These are phyloP conservation scores for Hippophae tibetana DNA, from an alignment of 306 rosid species.

Conservation along the genomic window DNA sequence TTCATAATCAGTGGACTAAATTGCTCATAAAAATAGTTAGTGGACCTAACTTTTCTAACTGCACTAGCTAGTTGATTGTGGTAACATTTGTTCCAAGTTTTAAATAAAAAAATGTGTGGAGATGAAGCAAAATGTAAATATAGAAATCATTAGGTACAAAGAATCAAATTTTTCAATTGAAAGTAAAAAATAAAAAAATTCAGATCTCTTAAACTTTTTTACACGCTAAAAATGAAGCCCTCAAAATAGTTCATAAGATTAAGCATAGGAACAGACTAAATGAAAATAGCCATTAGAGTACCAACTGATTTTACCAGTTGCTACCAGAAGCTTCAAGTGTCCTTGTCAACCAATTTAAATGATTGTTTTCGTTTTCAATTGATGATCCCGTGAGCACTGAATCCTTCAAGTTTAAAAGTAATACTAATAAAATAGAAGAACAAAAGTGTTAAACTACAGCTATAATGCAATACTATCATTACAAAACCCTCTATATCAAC, in stretches of 20 bases:
- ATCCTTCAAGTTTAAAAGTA: conserved; percentile 21
- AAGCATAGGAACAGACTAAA: neutral
- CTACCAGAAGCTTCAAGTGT: conserved; percentile 31
- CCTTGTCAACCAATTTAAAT: conserved; percentile 33
- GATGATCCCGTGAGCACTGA: conserved; percentile 12
- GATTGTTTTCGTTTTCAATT: conserved; percentile 21
- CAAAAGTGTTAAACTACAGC: neutral
- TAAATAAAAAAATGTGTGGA: too few species aligned
- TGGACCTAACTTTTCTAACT: too few species aligned
- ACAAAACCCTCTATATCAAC: neutral
- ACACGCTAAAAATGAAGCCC: neutral
- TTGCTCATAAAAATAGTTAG: too few species aligned
- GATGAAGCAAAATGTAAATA: too few species aligned
- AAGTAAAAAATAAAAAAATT: too few species aligned
- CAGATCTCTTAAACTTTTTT: too few species aligned
- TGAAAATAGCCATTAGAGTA: neutral
- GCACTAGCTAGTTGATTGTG: too few species aligned
- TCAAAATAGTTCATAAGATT: neutral
- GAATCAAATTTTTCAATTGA: too few species aligned
- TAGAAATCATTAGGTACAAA: too few species aligned
- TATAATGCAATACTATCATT: neutral
- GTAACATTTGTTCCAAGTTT: too few species aligned
- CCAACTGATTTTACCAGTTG: conserved; percentile 39
- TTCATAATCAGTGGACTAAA: too few species aligned
- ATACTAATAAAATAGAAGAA: conserved; percentile 7